Base-by-base conservation (phyloP, 108 stramenopile species). In the Nitzschia sp. region DNA sequence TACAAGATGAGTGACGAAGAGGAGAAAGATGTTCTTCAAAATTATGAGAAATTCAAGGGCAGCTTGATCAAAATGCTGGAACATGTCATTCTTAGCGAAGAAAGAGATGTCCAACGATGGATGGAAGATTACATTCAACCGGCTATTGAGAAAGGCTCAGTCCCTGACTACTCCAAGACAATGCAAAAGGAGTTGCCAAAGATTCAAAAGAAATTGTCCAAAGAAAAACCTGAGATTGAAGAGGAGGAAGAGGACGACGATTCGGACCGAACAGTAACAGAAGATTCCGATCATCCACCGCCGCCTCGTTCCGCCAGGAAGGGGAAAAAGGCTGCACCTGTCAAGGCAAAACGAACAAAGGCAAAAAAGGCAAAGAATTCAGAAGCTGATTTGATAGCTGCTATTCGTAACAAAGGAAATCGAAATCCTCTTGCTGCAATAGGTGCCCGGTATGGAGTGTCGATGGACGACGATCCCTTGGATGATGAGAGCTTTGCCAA, bases 1-100 rank as follows among this genome's bases (percentile, higher is more conserved):
- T 93, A 93, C 81, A 93, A 93, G 56, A 86, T 89, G 71, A 86
- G 84, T 11, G 84, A 89, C 37, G 92, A 93, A 70, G 92, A 93
- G 67, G 80, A 83, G 63, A 48, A 62, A 14, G 92, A 93, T 79
- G 92, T 93, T 8, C 51, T 93, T 24, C 69, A 82, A 53, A 79
- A 89, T 62, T 93, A 89, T 57, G 37, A 61, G 8, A 75, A 83
- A 39, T 88, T 86, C 50, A 66, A 80, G 71, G 92, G 73, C 6
- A 76, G 89, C 76, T 72, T 90, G 65, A 73, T 65, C 37, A 87
- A 87, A 68, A 83, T 86, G 78, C 43, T 92, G 21, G 86, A 86
- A 59, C 83, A 80, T 81, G 91, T 92, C 67, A 88, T 92, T 85
- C 73, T 86, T 11, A 84, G 83, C 52, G 70, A 81, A 8, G 80